Base-by-base conservation (phyloP, 2,329 filamentous ascomycete species). In the Verruconis gallopava region DNA sequence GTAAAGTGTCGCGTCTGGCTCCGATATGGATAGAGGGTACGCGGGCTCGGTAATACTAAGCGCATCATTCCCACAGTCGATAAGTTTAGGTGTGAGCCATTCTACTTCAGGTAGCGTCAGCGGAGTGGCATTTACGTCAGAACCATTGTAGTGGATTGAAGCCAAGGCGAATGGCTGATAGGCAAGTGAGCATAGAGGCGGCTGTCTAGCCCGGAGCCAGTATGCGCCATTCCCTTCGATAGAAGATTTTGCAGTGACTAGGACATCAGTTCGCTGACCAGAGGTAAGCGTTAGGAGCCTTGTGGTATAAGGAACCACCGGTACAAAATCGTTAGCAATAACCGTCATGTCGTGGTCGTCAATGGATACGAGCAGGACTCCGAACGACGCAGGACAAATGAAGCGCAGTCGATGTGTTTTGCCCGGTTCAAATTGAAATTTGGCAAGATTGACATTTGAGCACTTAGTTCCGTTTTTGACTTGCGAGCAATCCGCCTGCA, bases 21-120 rank as follows among this genome's bases (percentile, higher is more conserved):
- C 32, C 6, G 18, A n/a, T 15, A 37, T 36, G 3, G 36, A 18
- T 28, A 80, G 66, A 35, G 63, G 55, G 55, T 67, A 77, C 44
- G 64, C 52, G 0, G 79, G 77, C 14, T 61, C 56, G 0, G 75
- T 77, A 4, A 60, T 40, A 2, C 52, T 48, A 3, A 81, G 61
- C 41, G 70, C 66, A 46, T 79, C 76, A 49, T 79, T 79, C 38
- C 60, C 58, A 50, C 77, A 81, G 12, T 57, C 36, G 33, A 48
- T 69, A n/a, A 62, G 64, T 0, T 69, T 64, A 46, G 75, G 38
- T 3, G 21, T 22, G 13, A 45, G 12, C n/a, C 18, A 19, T 3
- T 40, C 6, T 32, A 25, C 40, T 17, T 45, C 40, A 20, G 42
- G 42, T 19, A 28, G 22, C 17, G 38, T 22, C 13, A 14, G 20